Percentiles rank a stretch among this genome's conserved stretches.
phyloP scores from a whole-genome alignment of 768 basidiomycete genomes.

The Naganishia randhawae region DNA sequence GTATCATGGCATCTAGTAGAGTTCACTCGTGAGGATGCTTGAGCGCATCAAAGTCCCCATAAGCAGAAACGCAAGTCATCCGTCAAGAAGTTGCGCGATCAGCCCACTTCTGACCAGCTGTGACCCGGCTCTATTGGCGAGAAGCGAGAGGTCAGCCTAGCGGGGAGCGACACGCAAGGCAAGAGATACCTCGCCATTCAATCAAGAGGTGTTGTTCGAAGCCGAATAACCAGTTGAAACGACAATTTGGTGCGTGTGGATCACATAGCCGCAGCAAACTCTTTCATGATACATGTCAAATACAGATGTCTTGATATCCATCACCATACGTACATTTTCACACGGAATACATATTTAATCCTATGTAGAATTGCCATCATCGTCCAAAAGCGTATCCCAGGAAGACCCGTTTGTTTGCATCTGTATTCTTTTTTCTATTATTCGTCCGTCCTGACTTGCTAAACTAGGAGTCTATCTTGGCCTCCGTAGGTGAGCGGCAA shows the following conservation, averaged over 20 bases:
- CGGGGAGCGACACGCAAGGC: too few species aligned
- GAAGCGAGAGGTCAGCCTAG: too few species aligned
- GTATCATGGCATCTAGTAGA: too few species aligned
- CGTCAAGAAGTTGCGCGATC: too few species aligned
- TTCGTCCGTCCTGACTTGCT: background rate
- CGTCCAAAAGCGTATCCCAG: background rate
- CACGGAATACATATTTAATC: constrained; percentile 11
- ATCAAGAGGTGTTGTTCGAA: too few species aligned
- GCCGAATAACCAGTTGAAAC: background rate
- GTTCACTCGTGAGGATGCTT: too few species aligned
- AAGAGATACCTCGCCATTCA: background rate
- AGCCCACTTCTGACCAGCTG: too few species aligned
- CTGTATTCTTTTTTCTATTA: constrained; percentile 12
- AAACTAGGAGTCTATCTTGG: background rate
- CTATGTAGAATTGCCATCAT: constrained; percentile 11
- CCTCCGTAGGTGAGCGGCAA: background rate
- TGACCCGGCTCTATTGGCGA: too few species aligned
- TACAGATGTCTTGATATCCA: constrained; percentile 17
- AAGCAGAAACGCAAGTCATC: too few species aligned
- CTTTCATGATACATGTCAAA: constrained; percentile 4
- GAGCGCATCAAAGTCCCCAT: too few species aligned
- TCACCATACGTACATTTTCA: constrained; percentile 11
- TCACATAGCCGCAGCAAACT: background rate
- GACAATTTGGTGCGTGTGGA: background rate
- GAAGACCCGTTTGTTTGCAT: background rate